phyloP scores from a whole-genome alignment of 345 rosid genomes.

The Eucalyptus marginata region DNA sequence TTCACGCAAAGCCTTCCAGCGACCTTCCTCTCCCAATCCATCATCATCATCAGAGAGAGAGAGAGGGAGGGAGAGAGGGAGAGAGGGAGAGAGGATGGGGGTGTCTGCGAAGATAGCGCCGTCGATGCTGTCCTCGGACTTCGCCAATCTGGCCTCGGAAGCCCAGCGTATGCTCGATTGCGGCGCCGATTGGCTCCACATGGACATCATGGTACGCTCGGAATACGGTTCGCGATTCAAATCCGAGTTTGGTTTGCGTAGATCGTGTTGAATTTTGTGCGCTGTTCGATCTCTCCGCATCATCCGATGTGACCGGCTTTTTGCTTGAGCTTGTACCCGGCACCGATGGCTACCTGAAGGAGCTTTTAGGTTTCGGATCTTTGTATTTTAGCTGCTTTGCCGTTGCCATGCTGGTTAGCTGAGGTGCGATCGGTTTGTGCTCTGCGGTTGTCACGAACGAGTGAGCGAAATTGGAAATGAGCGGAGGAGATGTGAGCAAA shows the following conservation, averaged over 20 bases:
- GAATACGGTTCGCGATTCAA: neutral
- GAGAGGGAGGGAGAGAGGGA: neutral
- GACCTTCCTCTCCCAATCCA: neutral
- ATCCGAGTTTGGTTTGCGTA: neutral
- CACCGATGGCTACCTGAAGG: neutral
- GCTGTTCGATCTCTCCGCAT: neutral
- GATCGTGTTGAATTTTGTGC: neutral
- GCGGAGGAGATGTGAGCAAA: neutral
- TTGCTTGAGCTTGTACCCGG: neutral
- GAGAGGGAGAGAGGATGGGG: slow-evolving; percentile 27
- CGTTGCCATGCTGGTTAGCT: neutral
- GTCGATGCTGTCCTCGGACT: slow-evolving; percentile 92
- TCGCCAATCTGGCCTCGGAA: slow-evolving; percentile 78
- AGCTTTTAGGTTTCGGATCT: neutral
- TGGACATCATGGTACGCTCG: slow-evolving; percentile 81
- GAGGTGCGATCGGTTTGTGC: neutral
- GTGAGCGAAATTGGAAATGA: neutral
- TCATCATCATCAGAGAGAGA: neutral
- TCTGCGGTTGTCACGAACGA: neutral
- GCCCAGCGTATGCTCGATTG: slow-evolving; percentile 70
- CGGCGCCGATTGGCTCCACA: slow-evolving; percentile 98
- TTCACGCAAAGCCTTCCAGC: neutral
- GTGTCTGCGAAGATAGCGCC: slow-evolving; percentile 72
- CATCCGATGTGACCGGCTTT: neutral
- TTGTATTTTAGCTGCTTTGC: neutral